Evolutionary conservation across 371 early-diverging fungal genomes (phyloP).

Genomic region (Mortierella sp.): DNA sequence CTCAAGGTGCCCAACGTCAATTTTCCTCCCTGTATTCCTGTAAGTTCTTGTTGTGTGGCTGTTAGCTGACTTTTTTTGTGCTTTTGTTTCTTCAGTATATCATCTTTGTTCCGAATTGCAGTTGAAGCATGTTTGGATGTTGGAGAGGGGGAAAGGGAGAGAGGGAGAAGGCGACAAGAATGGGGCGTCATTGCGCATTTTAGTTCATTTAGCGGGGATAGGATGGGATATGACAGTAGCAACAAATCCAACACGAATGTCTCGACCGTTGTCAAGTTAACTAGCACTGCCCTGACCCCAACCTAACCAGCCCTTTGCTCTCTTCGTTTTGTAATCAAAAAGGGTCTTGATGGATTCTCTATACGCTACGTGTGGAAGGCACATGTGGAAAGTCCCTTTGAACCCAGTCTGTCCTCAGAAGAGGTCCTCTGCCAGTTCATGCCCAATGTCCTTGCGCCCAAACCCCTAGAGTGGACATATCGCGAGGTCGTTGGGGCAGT

Average conservation of each 20-base stretch:
- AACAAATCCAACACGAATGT: not conserved
- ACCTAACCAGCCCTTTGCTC: not conserved
- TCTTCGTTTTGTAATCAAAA: not conserved
- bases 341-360: constrained; percentile 46
- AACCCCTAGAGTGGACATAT: constrained; percentile 56
- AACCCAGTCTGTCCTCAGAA: constrained; percentile 37
- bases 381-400: constrained; percentile 66
- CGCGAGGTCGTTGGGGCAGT: constrained; percentile 30
- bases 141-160: not conserved
- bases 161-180: not conserved
- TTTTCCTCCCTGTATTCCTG: constrained; percentile 57
- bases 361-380: constrained; percentile 67
- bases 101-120: not conserved
- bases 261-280: not conserved
- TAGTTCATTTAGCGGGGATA: not conserved
- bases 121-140: not conserved
- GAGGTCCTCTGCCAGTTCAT: constrained; percentile 55
- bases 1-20: constrained; percentile 66
- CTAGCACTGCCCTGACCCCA: not conserved
- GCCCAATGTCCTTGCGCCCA: constrained; percentile 53
- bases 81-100: not conserved
- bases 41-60: constrained; percentile 19
- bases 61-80: not conserved
- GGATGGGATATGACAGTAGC: not conserved
- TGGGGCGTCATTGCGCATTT: not conserved